These are phyloP conservation scores for Silene noctiflora DNA, from an alignment of 179 eudicot genomes.

Conservation along the genomic window DNA sequence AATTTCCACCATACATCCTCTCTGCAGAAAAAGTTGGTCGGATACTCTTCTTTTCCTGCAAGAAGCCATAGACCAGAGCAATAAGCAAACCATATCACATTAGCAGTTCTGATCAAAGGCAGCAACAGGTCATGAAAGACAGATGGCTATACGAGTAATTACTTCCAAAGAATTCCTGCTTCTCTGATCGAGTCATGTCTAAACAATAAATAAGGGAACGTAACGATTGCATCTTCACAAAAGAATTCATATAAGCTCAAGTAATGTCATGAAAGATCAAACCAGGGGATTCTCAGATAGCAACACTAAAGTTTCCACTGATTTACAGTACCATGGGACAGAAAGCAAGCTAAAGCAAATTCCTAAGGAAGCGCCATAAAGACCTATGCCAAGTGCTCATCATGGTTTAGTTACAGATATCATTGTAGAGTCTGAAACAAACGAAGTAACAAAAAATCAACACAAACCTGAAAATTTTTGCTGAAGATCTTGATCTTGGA, in stretches of 20 bases:
- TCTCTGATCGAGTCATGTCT: not conserved
- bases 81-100: not conserved
- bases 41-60: slow-evolving; percentile 92
- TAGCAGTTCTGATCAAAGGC: not conserved
- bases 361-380: not conserved
- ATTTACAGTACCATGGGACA: not conserved
- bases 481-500: slow-evolving; percentile 83
- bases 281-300: not conserved
- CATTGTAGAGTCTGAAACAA: not conserved
- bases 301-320: no score
- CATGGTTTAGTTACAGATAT: not conserved
- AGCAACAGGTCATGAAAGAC: not conserved
- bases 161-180: not conserved
- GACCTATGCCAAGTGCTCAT: not conserved
- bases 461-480: slow-evolving; percentile 77
- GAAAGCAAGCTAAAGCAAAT: not conserved
- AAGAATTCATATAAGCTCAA: not conserved
- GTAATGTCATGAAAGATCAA: not conserved
- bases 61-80: slow-evolving; percentile 13
- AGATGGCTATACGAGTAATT: slow-evolving; percentile 1
- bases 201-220: not conserved
- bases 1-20: slow-evolving; percentile 76
- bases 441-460: not conserved
- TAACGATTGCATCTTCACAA: not conserved
- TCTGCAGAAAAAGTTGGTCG: slow-evolving; percentile 94